Base-by-base conservation (phyloP, 495 filamentous ascomycete genomes). In the Penicillium goetzii region DNA sequence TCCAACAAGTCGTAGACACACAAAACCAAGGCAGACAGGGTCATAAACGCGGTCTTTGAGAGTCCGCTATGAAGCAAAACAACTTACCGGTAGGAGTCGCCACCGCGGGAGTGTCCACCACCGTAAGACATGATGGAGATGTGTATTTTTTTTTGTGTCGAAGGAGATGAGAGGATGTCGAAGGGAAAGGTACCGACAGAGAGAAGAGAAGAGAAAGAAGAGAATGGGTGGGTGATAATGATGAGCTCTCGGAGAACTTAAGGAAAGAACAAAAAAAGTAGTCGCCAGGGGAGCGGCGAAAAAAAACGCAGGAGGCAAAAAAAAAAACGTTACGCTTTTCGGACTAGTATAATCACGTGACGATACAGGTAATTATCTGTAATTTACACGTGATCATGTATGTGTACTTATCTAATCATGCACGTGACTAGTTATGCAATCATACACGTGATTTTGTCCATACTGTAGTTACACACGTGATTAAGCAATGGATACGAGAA, bases 41-140 rank as follows among this genome's bases (percentile, higher is more conserved):
- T 4, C 2, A 23, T 25, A 8, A 55, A 17, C 7, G 15, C 47
- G 43, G 25, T 14, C 21, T 51, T 26, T 17, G 47, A 51, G 36
- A 19, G 19, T 38, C 28, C 25, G 30, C 40, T 43, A n/a, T 32
- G 30, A 50, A 28, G 59, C 25, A 14, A 56, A 59, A 54, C 10
- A 45, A 79, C 77, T 63, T 78, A 80, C 77, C 77, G 78, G 69
- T 80, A 80, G 54, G 76, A 78, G 60, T 80, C 76, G 56, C 76
- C 78, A 43, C 75, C 75, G 72, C 83, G 74, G 38, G 72, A 74
- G 61, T 77, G 89, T 67, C 89, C 89, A 69, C 88, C 89, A 68
- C 89, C 86, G 85, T 90, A 92, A 79, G 88, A 91, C 89, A 91
- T 88, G 72, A 67, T 78, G 71, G 64, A 51, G 55, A 10, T 17